These are phyloP conservation scores for Starmerella floricola DNA, from an alignment of 805 yeast genomes.

Conservation along the genomic window DNA sequence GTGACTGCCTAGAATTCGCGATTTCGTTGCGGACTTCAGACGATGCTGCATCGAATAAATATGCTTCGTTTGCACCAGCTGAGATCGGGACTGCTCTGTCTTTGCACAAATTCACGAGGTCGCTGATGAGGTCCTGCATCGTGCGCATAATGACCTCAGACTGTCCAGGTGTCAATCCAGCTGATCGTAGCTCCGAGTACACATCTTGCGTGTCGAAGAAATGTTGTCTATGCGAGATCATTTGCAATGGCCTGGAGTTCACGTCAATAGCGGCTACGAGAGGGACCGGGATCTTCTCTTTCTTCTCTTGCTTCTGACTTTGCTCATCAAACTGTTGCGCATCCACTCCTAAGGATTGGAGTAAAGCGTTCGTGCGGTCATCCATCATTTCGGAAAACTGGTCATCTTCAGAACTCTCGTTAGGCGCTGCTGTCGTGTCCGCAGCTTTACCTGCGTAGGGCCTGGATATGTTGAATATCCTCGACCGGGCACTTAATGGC, in stretches of 20 bases:
- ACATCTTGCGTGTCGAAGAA: constrained; percentile 53
- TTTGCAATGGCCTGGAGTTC: not conserved
- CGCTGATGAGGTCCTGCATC: constrained; percentile 30
- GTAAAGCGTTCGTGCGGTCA: constrained; percentile 19
- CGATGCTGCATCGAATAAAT: constrained; percentile 83
- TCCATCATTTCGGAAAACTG: constrained; percentile 20
- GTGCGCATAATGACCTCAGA: constrained; percentile 45
- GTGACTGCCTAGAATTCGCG: constrained; percentile 55
- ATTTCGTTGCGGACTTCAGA: constrained; percentile 75
- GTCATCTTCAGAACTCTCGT: constrained; percentile 5
- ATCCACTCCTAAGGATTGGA: constrained; percentile 10
- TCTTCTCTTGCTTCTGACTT: not conserved
- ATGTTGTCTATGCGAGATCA: not conserved
- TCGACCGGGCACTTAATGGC: too few species aligned
- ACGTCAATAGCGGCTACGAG: not conserved
- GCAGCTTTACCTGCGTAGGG: too few species aligned
- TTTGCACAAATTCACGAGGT: constrained; percentile 27
- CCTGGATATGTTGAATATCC: too few species aligned
- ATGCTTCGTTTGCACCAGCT: constrained; percentile 77
- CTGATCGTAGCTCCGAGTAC: constrained; percentile 38
- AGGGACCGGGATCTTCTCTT: not conserved
- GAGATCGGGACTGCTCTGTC: constrained; percentile 34
- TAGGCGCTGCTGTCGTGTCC: not conserved
- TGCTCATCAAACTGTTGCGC: not conserved
- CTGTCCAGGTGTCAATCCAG: constrained; percentile 53